These are phyloP conservation scores for Stylosanthes scabra DNA, from an alignment of 331 rosid genomes.

Conservation along the genomic window DNA sequence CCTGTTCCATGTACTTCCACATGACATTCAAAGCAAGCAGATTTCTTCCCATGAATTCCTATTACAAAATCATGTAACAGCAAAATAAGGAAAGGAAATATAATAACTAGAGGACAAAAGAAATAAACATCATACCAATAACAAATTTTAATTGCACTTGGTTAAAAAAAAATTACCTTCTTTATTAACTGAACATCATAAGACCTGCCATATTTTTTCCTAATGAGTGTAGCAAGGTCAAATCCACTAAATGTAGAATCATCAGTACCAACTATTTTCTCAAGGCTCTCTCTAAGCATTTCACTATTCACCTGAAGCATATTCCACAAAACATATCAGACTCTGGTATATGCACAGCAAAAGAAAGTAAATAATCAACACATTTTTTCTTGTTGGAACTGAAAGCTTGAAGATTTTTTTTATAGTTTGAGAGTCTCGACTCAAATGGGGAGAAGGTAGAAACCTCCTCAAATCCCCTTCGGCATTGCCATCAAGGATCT, in stretches of 20 bases:
- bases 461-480: no score
- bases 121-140: not conserved
- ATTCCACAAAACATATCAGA: constrained; percentile 18
- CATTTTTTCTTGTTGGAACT: not conserved
- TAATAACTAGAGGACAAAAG: not conserved
- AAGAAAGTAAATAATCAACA: constrained; percentile 8
- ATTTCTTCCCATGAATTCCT: constrained; percentile 99
- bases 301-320: constrained; percentile 65
- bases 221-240: constrained; percentile 92
- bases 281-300: constrained; percentile 72
- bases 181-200: constrained; percentile 93
- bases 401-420: not conserved
- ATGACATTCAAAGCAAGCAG: constrained; percentile 96
- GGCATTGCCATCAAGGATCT: no score
- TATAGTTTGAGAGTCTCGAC: no score
- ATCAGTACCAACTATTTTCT: constrained; percentile 85
- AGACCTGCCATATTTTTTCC: constrained; percentile 94
- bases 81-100: constrained; percentile 25
- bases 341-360: constrained; percentile 19
- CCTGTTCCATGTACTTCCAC: constrained; percentile 99
- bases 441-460: no score
- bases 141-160: constrained; percentile 19
- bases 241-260: constrained; percentile 89
- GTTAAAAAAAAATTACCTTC: constrained; percentile 59
- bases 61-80: constrained; percentile 36